Percentiles rank a stretch among this genome's conserved stretches.
phyloP scores from a whole-genome alignment of 257 asterid genomes.

The Scutellaria minor region DNA sequence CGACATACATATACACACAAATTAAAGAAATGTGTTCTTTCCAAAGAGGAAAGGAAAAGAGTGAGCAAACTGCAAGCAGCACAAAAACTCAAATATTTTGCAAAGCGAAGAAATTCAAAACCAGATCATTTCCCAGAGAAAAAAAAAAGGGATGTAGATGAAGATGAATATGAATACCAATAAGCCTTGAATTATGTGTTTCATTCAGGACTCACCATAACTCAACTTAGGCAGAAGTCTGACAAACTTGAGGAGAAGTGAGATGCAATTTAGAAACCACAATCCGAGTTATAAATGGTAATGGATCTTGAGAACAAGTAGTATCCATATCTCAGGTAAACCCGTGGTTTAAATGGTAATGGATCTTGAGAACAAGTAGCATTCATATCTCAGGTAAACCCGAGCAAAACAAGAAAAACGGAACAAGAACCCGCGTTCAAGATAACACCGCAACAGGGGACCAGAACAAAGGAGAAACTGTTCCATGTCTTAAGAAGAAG shows the following conservation, averaged over 20 bases:
- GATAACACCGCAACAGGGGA: constrained; percentile 36
- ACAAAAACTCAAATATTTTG: too few relatives aligned
- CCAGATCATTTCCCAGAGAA: not conserved
- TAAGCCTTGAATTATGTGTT: not conserved
- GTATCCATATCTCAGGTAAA: constrained; percentile 20
- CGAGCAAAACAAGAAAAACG: constrained; percentile 31
- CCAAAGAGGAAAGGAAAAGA: too few relatives aligned
- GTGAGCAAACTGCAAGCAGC: too few relatives aligned
- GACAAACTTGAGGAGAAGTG: constrained; percentile 26
- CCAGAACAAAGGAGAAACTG: constrained; percentile 40
- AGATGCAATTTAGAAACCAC: constrained; percentile 27
- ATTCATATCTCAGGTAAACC: constrained; percentile 23
- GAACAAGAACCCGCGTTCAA: constrained; percentile 36
- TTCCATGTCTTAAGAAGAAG: constrained; percentile 34
- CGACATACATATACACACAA: too few relatives aligned
- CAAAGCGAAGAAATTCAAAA: too few relatives aligned
- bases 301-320: constrained; percentile 26
- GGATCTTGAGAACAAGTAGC: constrained; percentile 25
- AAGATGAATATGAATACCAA: not conserved
- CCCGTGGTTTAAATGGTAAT: constrained; percentile 17
- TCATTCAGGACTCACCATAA: constrained; percentile 19
- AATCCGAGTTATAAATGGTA: constrained; percentile 19
- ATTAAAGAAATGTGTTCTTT: too few relatives aligned
- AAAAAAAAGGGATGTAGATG: not conserved
- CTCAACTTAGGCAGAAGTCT: constrained; percentile 35